A percentile compares a stretch with the other conserved stretches of the same genome.
Evolutionary conservation across 176 grass and related monocot species (phyloP).

Genomic region (Olyra latifolia): DNA sequence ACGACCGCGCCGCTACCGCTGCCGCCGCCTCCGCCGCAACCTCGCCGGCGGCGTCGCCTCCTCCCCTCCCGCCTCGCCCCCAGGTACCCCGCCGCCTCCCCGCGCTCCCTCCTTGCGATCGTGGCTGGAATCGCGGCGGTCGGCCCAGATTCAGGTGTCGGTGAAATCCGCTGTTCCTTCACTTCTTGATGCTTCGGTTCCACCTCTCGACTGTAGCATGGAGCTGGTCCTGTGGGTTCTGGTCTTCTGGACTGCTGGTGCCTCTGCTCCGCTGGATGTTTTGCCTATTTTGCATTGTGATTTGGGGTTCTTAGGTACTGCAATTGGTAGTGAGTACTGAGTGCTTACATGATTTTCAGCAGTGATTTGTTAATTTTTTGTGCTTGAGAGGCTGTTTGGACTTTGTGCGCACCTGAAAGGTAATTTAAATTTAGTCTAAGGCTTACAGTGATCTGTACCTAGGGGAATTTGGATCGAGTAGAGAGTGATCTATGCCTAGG

Average conservation of each 20-base stretch:
- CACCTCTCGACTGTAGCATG: not conserved
- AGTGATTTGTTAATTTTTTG: not conserved
- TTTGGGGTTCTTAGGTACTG: not conserved
- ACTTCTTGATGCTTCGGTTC: not conserved
- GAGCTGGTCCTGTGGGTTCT: not conserved
- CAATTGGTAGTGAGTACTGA: not conserved
- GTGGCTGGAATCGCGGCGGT: not conserved
- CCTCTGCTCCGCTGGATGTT: not conserved
- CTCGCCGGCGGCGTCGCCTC: not conserved
- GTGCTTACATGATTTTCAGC: not conserved
- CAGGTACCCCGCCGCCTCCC: not conserved
- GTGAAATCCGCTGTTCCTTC: not conserved
- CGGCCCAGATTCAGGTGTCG: not conserved
- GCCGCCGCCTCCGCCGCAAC: not conserved
- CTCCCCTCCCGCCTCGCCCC: not conserved
- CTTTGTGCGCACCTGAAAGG: not conserved
- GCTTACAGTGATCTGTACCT: not conserved
- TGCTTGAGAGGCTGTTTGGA: not conserved
- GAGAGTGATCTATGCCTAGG: not conserved
- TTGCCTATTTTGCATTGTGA: not conserved
- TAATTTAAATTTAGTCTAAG: not conserved
- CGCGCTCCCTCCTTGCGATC: not conserved
- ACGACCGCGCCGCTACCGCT: not conserved
- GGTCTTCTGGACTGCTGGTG: not conserved
- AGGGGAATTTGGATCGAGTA: not conserved